Conservation (phyloP, 75 land plant species). For the Sequoia sempervirens region DNA sequence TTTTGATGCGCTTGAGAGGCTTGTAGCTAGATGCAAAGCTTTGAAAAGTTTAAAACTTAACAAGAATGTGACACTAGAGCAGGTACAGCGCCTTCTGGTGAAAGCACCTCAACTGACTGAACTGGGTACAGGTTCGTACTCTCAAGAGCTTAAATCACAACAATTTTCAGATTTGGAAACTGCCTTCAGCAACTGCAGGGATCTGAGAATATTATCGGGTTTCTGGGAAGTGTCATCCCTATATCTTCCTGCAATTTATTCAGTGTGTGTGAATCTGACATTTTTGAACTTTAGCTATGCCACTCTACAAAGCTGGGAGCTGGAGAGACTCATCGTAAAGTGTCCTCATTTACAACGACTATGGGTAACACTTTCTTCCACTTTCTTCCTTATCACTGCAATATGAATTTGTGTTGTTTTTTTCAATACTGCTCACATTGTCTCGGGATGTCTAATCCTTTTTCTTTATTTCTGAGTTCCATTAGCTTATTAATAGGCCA, state of each 20-base stretch:
- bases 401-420: neutral
- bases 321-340: constrained; percentile 39
- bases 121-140: constrained; percentile 65
- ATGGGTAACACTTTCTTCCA: constrained; percentile 58
- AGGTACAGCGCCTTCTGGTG: constrained; percentile 44
- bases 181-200: constrained; percentile 46
- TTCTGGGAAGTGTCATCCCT: constrained; percentile 42
- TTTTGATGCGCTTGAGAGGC: constrained; percentile 48
- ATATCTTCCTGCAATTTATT: constrained; percentile 42
- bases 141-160: constrained; percentile 20
- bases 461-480: neutral
- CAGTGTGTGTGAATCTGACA: constrained; percentile 40
- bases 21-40: constrained; percentile 51
- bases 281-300: constrained; percentile 66
- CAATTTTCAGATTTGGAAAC: constrained; percentile 32
- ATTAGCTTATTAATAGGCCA: neutral
- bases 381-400: neutral
- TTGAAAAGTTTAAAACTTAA: constrained; percentile 59
- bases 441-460: neutral
- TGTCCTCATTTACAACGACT: constrained; percentile 50
- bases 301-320: constrained; percentile 35
- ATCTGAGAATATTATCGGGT: constrained; percentile 47
- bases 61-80: constrained; percentile 34
- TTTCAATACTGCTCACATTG: neutral
- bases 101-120: constrained; percentile 57